Base-by-base conservation (phyloP, 306 rosid species). In the Cyamopsis tetragonoloba region DNA sequence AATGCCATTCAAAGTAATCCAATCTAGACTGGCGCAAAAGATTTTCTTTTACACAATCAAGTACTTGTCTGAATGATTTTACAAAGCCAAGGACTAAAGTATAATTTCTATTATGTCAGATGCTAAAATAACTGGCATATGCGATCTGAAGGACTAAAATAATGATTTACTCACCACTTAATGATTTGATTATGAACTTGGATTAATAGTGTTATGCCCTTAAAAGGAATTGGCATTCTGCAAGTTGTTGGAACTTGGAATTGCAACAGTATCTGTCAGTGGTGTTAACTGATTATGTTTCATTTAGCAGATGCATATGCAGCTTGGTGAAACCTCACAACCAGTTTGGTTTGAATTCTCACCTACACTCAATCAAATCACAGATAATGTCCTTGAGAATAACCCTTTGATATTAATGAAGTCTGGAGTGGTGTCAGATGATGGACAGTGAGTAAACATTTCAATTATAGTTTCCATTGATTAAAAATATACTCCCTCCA, bases 311-410 rank as follows among this genome's bases (percentile, higher is more conserved):
- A 82, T 87, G 93, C 84, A 86, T 41, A 72, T 84, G 83, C 87
- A 84, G 39, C 71, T 87, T 64, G 81, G 82, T 70, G 98, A 89
- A 71, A 76, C 48, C 73, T 81, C 91, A 14, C 93, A 82, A 56
- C 79, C 96, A 76, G 26, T 84, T 75, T 92, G 98, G 98, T 65
- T 81, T 22, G 84, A 82, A 22, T 59, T 89, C 62, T 70, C 77
- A 15, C 83, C 89, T 56, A 19, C 76, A 61, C 27, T 73, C 27
- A 31, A 71, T 79, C 92, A 81, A 77, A 80, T 46, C 68, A 51
- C 76, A 19, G 81, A 78, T 65, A 37, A 62, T 77, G 83, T 80
- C 66, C 66, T 41, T 24, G 80, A 82, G 57, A 71, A 86, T 31
- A 77, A 55, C 73, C 37, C 76, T 56, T 27, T 17, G 70, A 57